Percentiles rank a stretch among this genome's conserved stretches.
Conservation (phyloP, 306 rosid species). For the Psophocarpus tetragonolobus region DNA sequence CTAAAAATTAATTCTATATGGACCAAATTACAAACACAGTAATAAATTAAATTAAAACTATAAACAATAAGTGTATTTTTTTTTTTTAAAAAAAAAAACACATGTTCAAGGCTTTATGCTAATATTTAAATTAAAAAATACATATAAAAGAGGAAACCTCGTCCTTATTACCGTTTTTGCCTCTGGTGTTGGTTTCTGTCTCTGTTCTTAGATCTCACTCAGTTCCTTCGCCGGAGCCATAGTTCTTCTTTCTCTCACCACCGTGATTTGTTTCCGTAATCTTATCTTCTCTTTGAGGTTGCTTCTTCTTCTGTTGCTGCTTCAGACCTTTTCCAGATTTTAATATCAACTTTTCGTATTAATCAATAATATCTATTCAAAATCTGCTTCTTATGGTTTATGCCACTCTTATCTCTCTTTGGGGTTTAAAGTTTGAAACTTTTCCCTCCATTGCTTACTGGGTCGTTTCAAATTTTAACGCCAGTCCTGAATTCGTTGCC, state of each 20-base stretch:
- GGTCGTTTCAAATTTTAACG: conserved; percentile 17
- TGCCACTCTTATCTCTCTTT: not conserved
- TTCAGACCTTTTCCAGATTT: conserved; percentile 16
- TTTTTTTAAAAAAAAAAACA: not conserved
- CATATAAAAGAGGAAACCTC: not conserved
- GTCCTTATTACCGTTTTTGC: not conserved
- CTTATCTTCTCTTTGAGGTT: conserved; percentile 22
- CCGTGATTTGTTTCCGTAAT: not conserved
- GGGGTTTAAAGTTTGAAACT: not conserved
- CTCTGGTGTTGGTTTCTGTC: not conserved
- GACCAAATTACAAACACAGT: not conserved
- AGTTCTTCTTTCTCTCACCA: not conserved
- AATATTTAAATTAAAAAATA: not conserved
- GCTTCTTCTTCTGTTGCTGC: not conserved
- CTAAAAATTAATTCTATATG: not conserved
- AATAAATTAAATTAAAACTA: not conserved
- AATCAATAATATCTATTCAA: not conserved
- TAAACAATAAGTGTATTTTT: too few species aligned
- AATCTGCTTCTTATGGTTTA: not conserved
- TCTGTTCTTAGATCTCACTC: conserved; percentile 38
- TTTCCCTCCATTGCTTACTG: not conserved
- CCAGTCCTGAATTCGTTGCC: not conserved
- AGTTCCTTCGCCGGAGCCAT: conserved; percentile 18
- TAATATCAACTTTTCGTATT: not conserved
- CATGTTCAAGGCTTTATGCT: too few species aligned